phyloP scores from a whole-genome alignment of 2,329 filamentous ascomycete genomes.

The Colletotrichum tabaci region DNA sequence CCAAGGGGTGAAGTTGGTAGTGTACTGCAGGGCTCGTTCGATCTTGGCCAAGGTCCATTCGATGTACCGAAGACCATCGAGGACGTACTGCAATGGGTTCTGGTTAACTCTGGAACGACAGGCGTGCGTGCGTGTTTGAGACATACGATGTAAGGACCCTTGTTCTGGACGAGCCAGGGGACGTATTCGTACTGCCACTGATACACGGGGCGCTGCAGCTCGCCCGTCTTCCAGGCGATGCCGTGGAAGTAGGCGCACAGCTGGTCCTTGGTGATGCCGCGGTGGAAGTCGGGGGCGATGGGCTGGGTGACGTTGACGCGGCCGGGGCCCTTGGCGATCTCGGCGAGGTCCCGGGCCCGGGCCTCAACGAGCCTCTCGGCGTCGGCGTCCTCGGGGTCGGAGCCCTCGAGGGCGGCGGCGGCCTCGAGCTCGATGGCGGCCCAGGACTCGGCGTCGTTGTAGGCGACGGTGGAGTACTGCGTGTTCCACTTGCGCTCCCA shows the following conservation, averaged over 20 bases:
- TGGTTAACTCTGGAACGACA: background rate
- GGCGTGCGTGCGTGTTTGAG: too few species aligned
- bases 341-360: background rate
- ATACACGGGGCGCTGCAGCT: slow-evolving; percentile 25
- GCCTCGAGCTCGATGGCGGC: slow-evolving; percentile 7
- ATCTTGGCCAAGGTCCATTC: slow-evolving; percentile 29
- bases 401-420: background rate
- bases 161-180: slow-evolving; percentile 38
- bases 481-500: background rate
- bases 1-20: slow-evolving; percentile 22
- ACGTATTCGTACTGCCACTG: slow-evolving; percentile 38
- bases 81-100: slow-evolving; percentile 19
- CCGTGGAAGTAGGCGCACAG: slow-evolving; percentile 31
- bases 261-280: slow-evolving; percentile 8
- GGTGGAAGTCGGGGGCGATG: slow-evolving; percentile 15
- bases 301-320: background rate
- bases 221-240: slow-evolving; percentile 24
- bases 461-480: background rate
- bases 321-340: background rate
- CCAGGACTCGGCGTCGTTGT: slow-evolving; percentile 9
- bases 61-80: slow-evolving; percentile 37
- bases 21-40: slow-evolving; percentile 9
- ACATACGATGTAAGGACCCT: slow-evolving; percentile 37
- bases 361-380: background rate
- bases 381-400: background rate